These are phyloP conservation scores for Fusarium brevicatenulatum DNA, from an alignment of 2,329 filamentous ascomycete species.

Conservation along the genomic window DNA sequence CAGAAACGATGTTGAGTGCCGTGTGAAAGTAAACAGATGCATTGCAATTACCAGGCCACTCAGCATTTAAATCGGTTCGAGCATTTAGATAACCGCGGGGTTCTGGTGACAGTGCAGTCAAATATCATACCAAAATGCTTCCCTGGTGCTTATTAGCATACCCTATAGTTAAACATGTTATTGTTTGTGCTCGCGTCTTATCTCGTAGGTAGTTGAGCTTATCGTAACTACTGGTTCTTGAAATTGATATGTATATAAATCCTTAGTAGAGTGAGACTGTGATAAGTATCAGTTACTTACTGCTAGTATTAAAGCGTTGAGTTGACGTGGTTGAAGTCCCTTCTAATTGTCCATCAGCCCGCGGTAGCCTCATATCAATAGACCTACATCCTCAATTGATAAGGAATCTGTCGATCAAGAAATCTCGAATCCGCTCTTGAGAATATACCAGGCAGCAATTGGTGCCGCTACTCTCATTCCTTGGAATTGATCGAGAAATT, in stretches of 20 bases:
- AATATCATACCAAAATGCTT: too few species aligned
- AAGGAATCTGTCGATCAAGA: neutral
- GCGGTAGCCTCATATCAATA: too few species aligned
- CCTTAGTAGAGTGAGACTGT: accelerated
- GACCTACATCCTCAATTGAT: too few species aligned
- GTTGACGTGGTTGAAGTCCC: accelerated
- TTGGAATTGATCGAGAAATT: neutral
- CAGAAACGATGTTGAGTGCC: neutral
- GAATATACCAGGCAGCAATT: neutral
- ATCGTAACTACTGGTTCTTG: neutral
- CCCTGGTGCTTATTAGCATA: neutral
- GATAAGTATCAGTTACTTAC: accelerated
- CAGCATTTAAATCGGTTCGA: neutral
- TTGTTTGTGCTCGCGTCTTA: neutral
- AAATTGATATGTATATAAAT: accelerated
- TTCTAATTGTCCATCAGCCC: accelerated
- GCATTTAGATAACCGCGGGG: neutral
- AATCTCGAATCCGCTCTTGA: neutral
- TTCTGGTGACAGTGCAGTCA: neutral
- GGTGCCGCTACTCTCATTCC: neutral
- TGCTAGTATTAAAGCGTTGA: neutral
- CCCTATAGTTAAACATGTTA: neutral
- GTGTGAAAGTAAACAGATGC: neutral
- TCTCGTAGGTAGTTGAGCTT: neutral
- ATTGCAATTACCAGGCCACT: too few species aligned